These are phyloP conservation scores for Candida dajiaensis DNA, from an alignment of 805 yeast genomes.

Conservation along the genomic window DNA sequence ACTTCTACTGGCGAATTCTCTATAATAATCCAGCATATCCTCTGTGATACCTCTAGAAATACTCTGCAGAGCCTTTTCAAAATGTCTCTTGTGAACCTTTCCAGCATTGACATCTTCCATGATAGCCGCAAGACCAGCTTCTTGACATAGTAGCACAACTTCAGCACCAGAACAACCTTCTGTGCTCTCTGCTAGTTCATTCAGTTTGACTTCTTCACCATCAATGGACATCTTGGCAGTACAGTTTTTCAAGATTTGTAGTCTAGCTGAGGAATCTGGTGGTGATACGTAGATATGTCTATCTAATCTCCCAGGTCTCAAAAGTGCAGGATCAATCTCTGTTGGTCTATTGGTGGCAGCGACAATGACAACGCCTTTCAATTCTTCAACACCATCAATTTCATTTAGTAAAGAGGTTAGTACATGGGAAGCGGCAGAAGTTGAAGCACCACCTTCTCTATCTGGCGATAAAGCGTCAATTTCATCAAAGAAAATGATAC, in stretches of 20 bases:
- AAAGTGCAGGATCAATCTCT: constrained; percentile 83
- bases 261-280: constrained; percentile 77
- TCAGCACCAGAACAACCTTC: constrained; percentile 98
- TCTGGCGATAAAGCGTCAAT: constrained; percentile 88
- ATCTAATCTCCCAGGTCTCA: constrained; percentile 95
- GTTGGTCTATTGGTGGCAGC: constrained; percentile 98
- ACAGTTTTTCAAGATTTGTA: constrained; percentile 69
- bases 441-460: constrained; percentile 48
- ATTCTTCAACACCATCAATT: constrained; percentile 94
- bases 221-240: constrained; percentile 57
- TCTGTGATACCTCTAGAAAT: constrained; percentile 75
- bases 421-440: constrained; percentile 77
- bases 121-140: constrained; percentile 92
- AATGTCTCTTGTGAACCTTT: constrained; percentile 58
- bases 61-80: constrained; percentile 60
- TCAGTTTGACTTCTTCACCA: constrained; percentile 40
- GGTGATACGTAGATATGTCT: constrained; percentile 91
- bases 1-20: constrained; percentile 37
- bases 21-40: constrained; percentile 78
- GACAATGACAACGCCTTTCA: constrained; percentile 86
- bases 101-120: constrained; percentile 62
- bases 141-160: constrained; percentile 85
- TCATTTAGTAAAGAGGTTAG: constrained; percentile 88
- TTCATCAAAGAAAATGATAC: constrained; percentile 93
- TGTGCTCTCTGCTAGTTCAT: constrained; percentile 51